phyloP scores from a whole-genome alignment of 202 grass and related monocot genomes.

The Eragrostis tef region DNA sequence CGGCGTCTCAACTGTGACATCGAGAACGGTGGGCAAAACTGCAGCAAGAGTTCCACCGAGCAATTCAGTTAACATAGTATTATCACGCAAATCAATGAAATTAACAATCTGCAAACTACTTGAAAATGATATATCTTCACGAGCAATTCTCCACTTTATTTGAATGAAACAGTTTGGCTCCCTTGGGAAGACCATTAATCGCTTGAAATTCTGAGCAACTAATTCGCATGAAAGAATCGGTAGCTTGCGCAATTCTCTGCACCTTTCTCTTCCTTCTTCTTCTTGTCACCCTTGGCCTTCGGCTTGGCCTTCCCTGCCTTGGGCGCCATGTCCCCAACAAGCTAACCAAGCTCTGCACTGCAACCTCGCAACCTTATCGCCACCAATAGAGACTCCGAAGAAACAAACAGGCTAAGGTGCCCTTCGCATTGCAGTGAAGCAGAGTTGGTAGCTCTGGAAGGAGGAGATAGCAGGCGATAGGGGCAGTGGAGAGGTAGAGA shows the following conservation, averaged over 20 bases:
- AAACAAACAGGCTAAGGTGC: slow-evolving; percentile 28
- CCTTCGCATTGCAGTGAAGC: slow-evolving; percentile 46
- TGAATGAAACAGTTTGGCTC: neutral
- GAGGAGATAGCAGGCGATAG: slow-evolving; percentile 37
- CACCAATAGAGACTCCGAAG: neutral
- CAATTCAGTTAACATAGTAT: neutral
- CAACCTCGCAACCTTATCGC: slow-evolving; percentile 13
- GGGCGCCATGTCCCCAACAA: slow-evolving; percentile 68
- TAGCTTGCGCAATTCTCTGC: neutral
- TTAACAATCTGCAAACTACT: neutral
- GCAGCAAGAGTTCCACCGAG: slow-evolving; percentile 40
- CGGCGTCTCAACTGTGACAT: slow-evolving; percentile 86
- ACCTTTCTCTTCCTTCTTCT: slow-evolving; percentile 99
- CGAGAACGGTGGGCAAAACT: slow-evolving; percentile 82
- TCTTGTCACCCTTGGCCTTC: slow-evolving; percentile 91
- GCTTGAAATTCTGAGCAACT: neutral
- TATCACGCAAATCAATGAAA: neutral
- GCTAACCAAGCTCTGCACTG: neutral
- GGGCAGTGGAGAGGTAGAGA: slow-evolving; percentile 39
- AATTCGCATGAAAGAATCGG: neutral
- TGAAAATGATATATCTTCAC: neutral
- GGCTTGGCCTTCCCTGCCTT: slow-evolving; percentile 81
- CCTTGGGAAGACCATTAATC: neutral
- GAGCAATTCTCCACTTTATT: neutral
- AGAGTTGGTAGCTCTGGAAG: neutral